These are phyloP conservation scores for Volvariella surrecta DNA, from an alignment of 1,284 basidiomycete species.

Conservation along the genomic window DNA sequence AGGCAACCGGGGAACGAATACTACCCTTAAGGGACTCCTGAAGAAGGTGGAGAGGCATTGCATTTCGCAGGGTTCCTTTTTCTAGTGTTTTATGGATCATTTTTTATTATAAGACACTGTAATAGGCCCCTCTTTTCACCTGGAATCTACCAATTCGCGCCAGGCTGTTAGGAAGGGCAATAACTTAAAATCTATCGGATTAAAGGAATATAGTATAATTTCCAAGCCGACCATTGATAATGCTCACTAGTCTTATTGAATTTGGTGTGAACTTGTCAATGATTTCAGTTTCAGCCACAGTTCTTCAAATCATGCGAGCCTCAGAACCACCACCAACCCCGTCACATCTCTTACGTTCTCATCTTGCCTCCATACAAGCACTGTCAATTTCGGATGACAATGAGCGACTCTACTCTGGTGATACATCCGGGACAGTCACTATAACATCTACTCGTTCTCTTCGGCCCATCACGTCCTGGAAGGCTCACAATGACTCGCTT, in stretches of 20 bases:
- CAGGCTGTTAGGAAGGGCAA: no score
- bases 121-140: no score
- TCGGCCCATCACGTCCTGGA: conserved; percentile 66
- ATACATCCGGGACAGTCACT: conserved; percentile 62
- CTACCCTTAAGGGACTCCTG: conserved; percentile 72
- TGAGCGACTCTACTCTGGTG: conserved; percentile 75
- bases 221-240: no score
- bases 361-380: conserved; percentile 49
- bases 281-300: no score
- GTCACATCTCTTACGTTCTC: conserved; percentile 67
- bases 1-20: conserved; percentile 79
- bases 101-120: background rate
- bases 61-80: conserved; percentile 23
- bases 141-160: no score
- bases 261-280: no score
- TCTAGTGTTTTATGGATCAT: conserved; percentile 9
- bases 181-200: no score
- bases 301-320: no score
- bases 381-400: conserved; percentile 61
- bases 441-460: conserved; percentile 67
- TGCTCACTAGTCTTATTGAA: no score
- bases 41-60: conserved; percentile 67
- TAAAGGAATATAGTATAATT: no score
- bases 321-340: conserved; percentile 39
- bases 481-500: conserved; percentile 68